Evolutionary conservation across 352 stramenopile species (phyloP), one percentile per base, ranked within the genome.

Genomic region (Aphanomyces astaci): DNA sequence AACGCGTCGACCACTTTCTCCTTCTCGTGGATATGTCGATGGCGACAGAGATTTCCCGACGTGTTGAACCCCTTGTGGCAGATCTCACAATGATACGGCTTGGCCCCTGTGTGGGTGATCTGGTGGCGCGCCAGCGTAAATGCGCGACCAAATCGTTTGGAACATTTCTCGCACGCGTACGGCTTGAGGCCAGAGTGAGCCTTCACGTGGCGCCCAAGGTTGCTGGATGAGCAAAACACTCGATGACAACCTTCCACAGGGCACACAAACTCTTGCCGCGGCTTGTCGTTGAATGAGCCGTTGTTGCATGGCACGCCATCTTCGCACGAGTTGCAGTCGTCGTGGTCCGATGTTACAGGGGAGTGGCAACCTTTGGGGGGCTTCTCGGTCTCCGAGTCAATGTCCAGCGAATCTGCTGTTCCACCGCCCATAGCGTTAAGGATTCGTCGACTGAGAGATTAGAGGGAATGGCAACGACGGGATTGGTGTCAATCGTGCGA

Each of bases 11-110:
- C n/a, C 39, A 25, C 25, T 30, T 59, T 68, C 28, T 68, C 62
- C 51, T 68, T 68, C 25, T 68, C 62, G 28, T 71, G 64, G 39
- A 71, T 71, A 24, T 66, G 64, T 9, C 57, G 53, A 57, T 71
- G 64, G n/a, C 64, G 64, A 27, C 53, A 64, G 4, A 71, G 64
- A 24, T 71, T 71, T 2, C 64, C 64, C 22, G 53, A 66, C 53
- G 64, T 71, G 40, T 71, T 71, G 30, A 71, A 71, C 19, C 57
- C 53, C 53, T 71, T 71, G 64, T 71, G 55, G 52, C 64, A 71
- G 31, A 66, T 51, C 27, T 71, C 64, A 25, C 64, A 71, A 39
- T 66, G 57, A 40, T 71, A 71, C 0, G 64, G 64, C 40, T 64
- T 71, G 3, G 64, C 33, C 19, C 64, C 64, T 4, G 64, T 71